These are phyloP conservation scores for Cyclotella sp. DNA, from an alignment of 108 stramenopile species.

Conservation along the genomic window DNA sequence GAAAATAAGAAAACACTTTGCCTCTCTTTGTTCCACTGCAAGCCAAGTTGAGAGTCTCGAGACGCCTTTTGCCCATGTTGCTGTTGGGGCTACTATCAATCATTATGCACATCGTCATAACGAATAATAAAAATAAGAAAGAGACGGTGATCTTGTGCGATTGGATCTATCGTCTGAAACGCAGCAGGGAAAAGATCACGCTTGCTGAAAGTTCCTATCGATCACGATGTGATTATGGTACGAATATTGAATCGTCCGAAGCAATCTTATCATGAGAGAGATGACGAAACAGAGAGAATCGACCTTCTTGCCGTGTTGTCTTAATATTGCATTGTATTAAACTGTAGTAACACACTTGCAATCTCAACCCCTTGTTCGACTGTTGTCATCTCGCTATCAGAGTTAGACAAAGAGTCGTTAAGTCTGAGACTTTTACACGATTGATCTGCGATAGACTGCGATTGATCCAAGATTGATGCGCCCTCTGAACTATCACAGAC, in stretches of 20 bases:
- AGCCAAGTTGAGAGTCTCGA: constrained; percentile 11
- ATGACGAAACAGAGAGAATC: no score
- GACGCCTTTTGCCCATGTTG: constrained; percentile 4
- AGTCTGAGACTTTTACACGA: no score
- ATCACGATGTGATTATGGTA: not conserved
- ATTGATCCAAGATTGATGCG: no score
- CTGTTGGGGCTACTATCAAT: constrained; percentile 9
- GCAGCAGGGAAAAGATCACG: not conserved
- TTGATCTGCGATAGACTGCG: no score
- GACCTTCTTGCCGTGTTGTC: no score
- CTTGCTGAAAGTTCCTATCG: not conserved
- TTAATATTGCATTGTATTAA: no score
- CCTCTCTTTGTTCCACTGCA: constrained; percentile 11
- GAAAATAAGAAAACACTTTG: constrained; percentile 18
- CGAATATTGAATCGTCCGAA: constrained; percentile 6
- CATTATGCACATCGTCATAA: not conserved
- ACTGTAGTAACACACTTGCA: no score
- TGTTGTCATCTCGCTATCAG: no score
- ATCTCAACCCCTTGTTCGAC: no score
- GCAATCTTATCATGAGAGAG: constrained; percentile 10
- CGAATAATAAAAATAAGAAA: not conserved
- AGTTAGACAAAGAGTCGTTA: no score
- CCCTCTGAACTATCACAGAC: no score
- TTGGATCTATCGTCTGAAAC: constrained; percentile 2
- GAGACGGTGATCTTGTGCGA: not conserved